Percentiles rank a stretch among this genome's conserved stretches.
phyloP scores from a whole-genome alignment of 2,329 filamentous ascomycete genomes.

The Periconia macrospinosa region DNA sequence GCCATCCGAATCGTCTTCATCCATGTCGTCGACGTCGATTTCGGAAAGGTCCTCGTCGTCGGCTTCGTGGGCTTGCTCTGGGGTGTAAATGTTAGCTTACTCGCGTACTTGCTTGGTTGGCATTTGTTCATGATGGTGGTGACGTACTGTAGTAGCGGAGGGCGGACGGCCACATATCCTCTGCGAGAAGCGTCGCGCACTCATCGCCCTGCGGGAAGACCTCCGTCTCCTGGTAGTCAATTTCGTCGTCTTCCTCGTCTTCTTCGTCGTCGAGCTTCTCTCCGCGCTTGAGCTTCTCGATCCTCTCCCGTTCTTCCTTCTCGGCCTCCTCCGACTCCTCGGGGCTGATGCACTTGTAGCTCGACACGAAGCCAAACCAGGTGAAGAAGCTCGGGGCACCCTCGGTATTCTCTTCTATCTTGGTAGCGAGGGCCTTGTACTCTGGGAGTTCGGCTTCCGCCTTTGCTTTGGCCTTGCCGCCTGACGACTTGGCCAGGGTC shows the following conservation, averaged over 20 bases:
- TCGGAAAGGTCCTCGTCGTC: constrained; percentile 68
- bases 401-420: constrained; percentile 61
- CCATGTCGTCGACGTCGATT: constrained; percentile 65
- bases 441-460: constrained; percentile 58
- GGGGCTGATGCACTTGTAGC: constrained; percentile 68
- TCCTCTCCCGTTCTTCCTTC: constrained; percentile 63
- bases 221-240: constrained; percentile 70
- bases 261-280: constrained; percentile 42
- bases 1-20: constrained; percentile 52
- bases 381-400: constrained; percentile 80
- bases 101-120: no score
- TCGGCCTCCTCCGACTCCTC: constrained; percentile 69
- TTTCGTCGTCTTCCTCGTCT: constrained; percentile 59
- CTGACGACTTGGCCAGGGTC: constrained; percentile 28
- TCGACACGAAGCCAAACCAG: constrained; percentile 75
- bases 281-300: constrained; percentile 48
- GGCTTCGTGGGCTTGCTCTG: constrained; percentile 62
- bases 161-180: constrained; percentile 87
- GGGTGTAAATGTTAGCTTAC: background rate
- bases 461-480: constrained; percentile 44
- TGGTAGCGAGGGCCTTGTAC: constrained; percentile 57
- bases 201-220: constrained; percentile 88
- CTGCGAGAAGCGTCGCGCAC: constrained; percentile 75
- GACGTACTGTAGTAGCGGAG: constrained; percentile 88
- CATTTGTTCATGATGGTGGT: background rate